A percentile compares a stretch with the other conserved stretches of the same genome.
phyloP scores from a whole-genome alignment of 495 filamentous ascomycete species.

The Parathielavia hyrcaniae region DNA sequence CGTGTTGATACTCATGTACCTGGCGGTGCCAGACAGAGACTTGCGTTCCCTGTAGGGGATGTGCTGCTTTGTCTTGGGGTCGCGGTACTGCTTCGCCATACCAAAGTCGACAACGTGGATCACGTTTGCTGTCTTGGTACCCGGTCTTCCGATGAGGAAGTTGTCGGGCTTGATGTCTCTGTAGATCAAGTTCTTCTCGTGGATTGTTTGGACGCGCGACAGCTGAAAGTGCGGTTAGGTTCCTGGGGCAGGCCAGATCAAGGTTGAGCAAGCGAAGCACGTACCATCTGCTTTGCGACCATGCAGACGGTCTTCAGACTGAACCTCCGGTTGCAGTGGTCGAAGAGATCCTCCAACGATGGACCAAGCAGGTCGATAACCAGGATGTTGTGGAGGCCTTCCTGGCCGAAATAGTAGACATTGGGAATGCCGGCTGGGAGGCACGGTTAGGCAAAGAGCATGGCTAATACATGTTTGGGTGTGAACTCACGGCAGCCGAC shows the following conservation, averaged over 20 bases:
- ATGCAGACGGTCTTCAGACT: slow-evolving; percentile 97
- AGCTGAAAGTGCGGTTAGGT: slow-evolving; percentile 43
- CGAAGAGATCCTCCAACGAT: slow-evolving; percentile 94
- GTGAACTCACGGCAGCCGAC: slow-evolving; percentile 90
- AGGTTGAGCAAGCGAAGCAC: slow-evolving; percentile 23
- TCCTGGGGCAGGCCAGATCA: background rate
- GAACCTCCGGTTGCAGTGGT: slow-evolving; percentile 94
- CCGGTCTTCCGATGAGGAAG: slow-evolving; percentile 94
- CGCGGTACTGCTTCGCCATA: slow-evolving; percentile 99
- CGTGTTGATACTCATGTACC: slow-evolving; percentile 99
- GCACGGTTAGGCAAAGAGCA: slow-evolving; percentile 9
- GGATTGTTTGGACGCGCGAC: slow-evolving; percentile 96
- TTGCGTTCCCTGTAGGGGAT: slow-evolving; percentile 98
- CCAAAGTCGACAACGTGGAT: slow-evolving; percentile 99
- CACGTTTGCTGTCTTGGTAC: slow-evolving; percentile 88
- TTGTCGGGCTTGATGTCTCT: slow-evolving; percentile 99
- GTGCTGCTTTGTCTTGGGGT: slow-evolving; percentile 98
- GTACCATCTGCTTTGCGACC: slow-evolving; percentile 99
- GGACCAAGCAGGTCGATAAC: slow-evolving; percentile 97
- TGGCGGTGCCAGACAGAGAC: slow-evolving; percentile 90
- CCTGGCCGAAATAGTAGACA: slow-evolving; percentile 99
- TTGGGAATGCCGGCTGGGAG: slow-evolving; percentile 88
- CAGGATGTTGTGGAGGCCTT: slow-evolving; percentile 97
- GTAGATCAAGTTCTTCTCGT: slow-evolving; percentile 99
- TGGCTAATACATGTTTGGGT: background rate